phyloP scores from a whole-genome alignment of 1,284 basidiomycete genomes.

The Apiotrichum brassicae region DNA sequence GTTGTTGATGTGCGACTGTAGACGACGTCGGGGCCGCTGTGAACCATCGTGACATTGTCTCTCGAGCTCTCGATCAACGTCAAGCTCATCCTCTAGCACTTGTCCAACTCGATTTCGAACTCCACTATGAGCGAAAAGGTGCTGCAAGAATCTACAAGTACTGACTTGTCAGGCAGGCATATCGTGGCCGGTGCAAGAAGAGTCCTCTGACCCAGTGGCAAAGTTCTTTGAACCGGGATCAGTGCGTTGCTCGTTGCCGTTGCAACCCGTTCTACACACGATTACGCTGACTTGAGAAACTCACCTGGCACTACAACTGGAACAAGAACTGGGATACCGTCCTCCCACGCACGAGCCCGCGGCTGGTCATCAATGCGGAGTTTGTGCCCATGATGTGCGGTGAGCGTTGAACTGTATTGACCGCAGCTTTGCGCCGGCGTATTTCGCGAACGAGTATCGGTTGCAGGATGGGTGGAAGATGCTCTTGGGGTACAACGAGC shows the following conservation, averaged over 20 bases:
- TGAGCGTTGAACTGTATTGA: background rate
- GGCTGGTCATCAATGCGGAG: constrained; percentile 32
- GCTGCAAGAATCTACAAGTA: too few relatives aligned
- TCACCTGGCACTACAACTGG: constrained; percentile 46
- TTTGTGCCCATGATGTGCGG: constrained; percentile 44
- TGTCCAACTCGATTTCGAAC: too few relatives aligned
- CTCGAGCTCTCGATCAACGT: too few relatives aligned
- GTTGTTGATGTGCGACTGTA: too few relatives aligned
- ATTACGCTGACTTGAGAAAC: constrained; percentile 9
- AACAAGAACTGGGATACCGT: constrained; percentile 38
- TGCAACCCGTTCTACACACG: too few relatives aligned
- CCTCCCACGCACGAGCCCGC: constrained; percentile 27
- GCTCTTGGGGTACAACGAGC: constrained; percentile 42
- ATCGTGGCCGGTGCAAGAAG: constrained; percentile 41
- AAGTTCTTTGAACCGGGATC: constrained; percentile 37
- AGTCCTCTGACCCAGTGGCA: constrained; percentile 34
- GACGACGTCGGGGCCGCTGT: too few relatives aligned
- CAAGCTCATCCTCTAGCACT: too few relatives aligned
- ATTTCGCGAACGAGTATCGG: constrained; percentile 27
- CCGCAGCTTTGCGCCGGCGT: constrained; percentile 33
- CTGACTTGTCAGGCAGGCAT: constrained; percentile 28
- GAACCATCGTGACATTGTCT: too few relatives aligned
- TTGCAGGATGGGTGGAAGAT: constrained; percentile 27
- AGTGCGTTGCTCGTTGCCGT: constrained; percentile 14
- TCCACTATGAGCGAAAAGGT: too few relatives aligned